These are phyloP conservation scores for Ceriops decandra DNA, from an alignment of 345 rosid genomes.

Conservation along the genomic window DNA sequence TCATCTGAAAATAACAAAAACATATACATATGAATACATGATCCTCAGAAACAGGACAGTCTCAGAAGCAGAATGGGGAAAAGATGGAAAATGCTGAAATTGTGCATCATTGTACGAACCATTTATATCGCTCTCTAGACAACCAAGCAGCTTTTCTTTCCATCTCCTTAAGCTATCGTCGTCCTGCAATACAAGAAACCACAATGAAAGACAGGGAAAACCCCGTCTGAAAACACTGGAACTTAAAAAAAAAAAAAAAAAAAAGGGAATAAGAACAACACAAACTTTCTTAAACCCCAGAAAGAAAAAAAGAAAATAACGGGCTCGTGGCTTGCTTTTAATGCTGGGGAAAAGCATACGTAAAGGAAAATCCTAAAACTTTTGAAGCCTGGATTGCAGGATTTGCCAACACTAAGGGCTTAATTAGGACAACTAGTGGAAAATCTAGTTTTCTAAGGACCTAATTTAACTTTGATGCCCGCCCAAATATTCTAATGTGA, in stretches of 20 bases:
- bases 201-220: background rate
- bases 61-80: background rate
- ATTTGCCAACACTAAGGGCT: background rate
- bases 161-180: constrained; percentile 81
- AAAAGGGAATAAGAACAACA: background rate
- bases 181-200: constrained; percentile 41
- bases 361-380: background rate
- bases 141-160: constrained; percentile 76
- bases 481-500: too few species aligned
- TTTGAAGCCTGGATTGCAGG: background rate
- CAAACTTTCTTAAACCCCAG: background rate
- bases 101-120: constrained; percentile 23
- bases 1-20: too few species aligned
- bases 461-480: background rate
- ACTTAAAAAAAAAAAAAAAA: background rate
- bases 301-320: background rate
- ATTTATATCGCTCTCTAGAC: constrained; percentile 45
- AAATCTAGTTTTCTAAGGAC: background rate
- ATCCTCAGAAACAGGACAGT: background rate
- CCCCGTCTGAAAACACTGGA: background rate
- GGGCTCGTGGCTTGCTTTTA: background rate
- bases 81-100: background rate
- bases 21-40: too few species aligned
- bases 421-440: background rate
- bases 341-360: background rate